These are phyloP conservation scores for Ilyonectria robusta DNA, from an alignment of 2,329 filamentous ascomycete genomes.

Conservation along the genomic window DNA sequence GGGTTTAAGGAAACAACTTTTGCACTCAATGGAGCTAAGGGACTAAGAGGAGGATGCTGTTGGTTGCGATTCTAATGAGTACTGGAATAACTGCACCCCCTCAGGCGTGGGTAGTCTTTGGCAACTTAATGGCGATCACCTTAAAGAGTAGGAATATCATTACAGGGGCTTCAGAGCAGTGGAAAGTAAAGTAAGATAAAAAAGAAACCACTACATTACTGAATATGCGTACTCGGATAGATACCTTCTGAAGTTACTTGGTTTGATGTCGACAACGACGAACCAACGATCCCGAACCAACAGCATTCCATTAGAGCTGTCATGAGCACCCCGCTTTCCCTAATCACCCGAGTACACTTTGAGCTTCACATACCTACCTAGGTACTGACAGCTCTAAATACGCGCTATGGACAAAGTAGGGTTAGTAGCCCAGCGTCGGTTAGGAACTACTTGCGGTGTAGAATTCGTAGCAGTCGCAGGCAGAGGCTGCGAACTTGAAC, in stretches of 20 bases:
- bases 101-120: no score
- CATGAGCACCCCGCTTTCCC: slow-evolving; percentile 1
- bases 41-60: background rate
- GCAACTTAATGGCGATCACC: no score
- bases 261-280: no score
- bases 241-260: background rate
- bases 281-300: no score
- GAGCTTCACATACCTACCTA: slow-evolving; percentile 1
- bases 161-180: no score
- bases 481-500: background rate
- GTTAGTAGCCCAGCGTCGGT: background rate
- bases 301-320: background rate
- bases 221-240: no score
- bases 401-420: background rate
- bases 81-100: no score
- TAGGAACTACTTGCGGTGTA: background rate
- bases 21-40: background rate
- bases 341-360: background rate
- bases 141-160: no score
- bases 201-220: no score
- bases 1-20: background rate
- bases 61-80: no score
- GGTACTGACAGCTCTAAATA: background rate
- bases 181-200: no score
- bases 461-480: background rate